Conservation (phyloP, 2,329 filamentous ascomycete genomes). For the Fusarium annulatum region DNA sequence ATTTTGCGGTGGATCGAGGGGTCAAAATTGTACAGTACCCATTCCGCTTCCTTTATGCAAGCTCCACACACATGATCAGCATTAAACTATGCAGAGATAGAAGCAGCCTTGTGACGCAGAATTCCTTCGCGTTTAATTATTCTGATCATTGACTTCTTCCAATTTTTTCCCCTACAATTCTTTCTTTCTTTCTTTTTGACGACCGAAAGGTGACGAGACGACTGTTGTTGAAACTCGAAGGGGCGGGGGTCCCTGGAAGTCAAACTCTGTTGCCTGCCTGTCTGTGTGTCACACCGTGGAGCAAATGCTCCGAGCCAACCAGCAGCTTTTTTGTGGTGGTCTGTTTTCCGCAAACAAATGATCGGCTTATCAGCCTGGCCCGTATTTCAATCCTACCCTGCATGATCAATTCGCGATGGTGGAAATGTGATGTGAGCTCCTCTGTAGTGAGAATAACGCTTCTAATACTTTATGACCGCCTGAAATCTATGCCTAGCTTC, state of each 20-base stretch:
- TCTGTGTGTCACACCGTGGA: background rate
- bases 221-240: background rate
- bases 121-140: background rate
- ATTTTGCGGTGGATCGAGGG: background rate
- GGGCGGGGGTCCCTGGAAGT: too few species aligned
- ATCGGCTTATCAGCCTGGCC: background rate
- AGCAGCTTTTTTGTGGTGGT: background rate
- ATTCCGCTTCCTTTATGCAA: background rate
- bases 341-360: background rate
- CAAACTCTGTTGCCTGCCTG: background rate
- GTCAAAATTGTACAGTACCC: too few species aligned
- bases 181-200: too few species aligned
- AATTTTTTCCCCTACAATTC: too few species aligned
- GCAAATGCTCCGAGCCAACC: background rate
- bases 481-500: too few species aligned
- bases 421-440: background rate
- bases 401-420: too few species aligned
- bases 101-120: background rate
- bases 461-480: too few species aligned
- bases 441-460: background rate
- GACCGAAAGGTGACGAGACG: accelerated
- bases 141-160: accelerated
- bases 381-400: background rate
- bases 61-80: background rate
- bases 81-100: background rate